A percentile compares a stretch with the other conserved stretches of the same genome.
Evolutionary conservation across 106 monocot species (phyloP).

Genomic region (Platanthera zijinensis): DNA sequence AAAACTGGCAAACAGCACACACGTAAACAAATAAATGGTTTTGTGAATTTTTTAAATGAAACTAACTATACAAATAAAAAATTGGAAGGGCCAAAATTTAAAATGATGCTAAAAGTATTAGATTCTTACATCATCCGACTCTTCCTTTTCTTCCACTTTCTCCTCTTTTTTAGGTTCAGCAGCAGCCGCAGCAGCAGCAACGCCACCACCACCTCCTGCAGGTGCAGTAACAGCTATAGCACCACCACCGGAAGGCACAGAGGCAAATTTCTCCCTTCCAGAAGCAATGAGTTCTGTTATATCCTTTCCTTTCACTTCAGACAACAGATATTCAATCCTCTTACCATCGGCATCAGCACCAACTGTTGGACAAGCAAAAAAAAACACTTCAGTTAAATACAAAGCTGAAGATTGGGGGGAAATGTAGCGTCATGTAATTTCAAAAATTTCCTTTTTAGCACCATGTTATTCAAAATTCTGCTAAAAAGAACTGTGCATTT

Average conservation of each 20-base stretch:
- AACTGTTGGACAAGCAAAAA: constrained; percentile 10
- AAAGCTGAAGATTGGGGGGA: background rate
- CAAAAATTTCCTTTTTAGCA: too few relatives aligned
- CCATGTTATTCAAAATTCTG: too few relatives aligned
- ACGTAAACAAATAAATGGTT: too few relatives aligned
- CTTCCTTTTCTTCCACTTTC: constrained; percentile 10
- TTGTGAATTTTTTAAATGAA: too few relatives aligned
- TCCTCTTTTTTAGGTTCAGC: constrained; percentile 12
- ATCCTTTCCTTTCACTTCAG: constrained; percentile 22
- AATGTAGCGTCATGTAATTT: background rate
- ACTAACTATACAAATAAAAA: too few relatives aligned
- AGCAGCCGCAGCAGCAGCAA: constrained; percentile 8
- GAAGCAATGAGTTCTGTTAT: constrained; percentile 21
- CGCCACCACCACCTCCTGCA: background rate
- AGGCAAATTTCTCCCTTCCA: constrained; percentile 29
- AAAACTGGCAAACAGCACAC: too few relatives aligned
- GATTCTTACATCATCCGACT: constrained; percentile 9
- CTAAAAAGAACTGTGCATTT: too few relatives aligned
- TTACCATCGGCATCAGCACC: constrained; percentile 21
- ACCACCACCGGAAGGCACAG: constrained; percentile 22
- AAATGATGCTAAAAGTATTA: too few relatives aligned
- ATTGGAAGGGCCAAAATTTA: too few relatives aligned
- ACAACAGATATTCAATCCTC: constrained; percentile 11
- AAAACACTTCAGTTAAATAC: too few relatives aligned
- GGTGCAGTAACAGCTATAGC: background rate